These are phyloP conservation scores for Eustoma russellianum DNA, from an alignment of 257 asterid species.

Conservation along the genomic window DNA sequence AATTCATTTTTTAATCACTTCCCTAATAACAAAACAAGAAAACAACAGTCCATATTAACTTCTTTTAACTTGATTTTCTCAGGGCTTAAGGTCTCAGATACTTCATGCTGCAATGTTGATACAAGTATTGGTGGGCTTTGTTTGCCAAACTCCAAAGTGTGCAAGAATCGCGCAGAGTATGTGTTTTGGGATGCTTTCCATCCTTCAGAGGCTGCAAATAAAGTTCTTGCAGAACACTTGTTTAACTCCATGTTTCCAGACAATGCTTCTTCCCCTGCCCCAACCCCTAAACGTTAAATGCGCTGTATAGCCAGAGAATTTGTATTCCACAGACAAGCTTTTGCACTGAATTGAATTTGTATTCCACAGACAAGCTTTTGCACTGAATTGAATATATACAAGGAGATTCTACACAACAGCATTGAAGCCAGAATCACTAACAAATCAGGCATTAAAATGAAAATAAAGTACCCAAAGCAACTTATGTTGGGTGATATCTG, in stretches of 20 bases:
- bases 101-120: slow-evolving; percentile 76
- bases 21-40: too few relatives aligned
- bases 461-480: too few relatives aligned
- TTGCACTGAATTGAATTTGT: too few relatives aligned
- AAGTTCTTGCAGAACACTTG: slow-evolving; percentile 48
- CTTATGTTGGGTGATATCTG: too few relatives aligned
- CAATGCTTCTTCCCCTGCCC: slow-evolving; percentile 31
- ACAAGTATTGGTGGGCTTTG: slow-evolving; percentile 61
- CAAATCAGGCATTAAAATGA: too few relatives aligned
- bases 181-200: slow-evolving; percentile 88
- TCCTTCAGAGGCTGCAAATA: slow-evolving; percentile 82
- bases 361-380: too few relatives aligned
- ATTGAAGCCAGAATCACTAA: too few relatives aligned
- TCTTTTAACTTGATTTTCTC: not conserved
- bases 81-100: slow-evolving; percentile 74
- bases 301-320: too few relatives aligned
- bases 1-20: not conserved
- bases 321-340: too few relatives aligned
- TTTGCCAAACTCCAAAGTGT: slow-evolving; percentile 50
- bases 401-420: too few relatives aligned
- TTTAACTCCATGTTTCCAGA: slow-evolving; percentile 23
- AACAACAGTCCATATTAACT: not conserved
- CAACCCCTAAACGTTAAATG: slow-evolving; percentile 15
- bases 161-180: slow-evolving; percentile 42
- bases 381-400: too few relatives aligned